phyloP scores from a whole-genome alignment of 352 stramenopile species.

The Phytophthora boehmeriae region DNA sequence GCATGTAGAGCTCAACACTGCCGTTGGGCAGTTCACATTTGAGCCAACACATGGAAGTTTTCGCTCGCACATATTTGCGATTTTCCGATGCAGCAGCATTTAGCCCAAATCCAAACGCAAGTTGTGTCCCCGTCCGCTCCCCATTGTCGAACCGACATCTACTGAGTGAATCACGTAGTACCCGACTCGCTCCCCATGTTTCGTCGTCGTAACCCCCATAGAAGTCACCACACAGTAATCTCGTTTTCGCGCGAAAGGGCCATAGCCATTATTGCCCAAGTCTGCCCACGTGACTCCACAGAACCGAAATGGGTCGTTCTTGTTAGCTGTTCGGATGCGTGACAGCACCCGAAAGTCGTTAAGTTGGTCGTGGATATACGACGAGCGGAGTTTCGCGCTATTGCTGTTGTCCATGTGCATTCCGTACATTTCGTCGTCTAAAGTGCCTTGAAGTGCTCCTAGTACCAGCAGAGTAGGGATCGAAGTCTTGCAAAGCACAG shows the following conservation, averaged over 20 bases:
- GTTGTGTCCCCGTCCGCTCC: slow-evolving; percentile 13
- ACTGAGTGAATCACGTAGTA: slow-evolving; percentile 52
- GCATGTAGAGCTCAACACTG: slow-evolving; percentile 44
- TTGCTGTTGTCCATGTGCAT: slow-evolving; percentile 39
- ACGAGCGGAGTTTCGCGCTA: slow-evolving; percentile 40
- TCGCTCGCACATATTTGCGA: slow-evolving; percentile 34
- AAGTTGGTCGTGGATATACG: slow-evolving; percentile 46
- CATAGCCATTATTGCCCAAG: slow-evolving; percentile 28
- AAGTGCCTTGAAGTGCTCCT: slow-evolving; percentile 50
- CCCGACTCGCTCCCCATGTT: slow-evolving; percentile 37
- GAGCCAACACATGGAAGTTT: slow-evolving; percentile 45
- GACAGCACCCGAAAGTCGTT: slow-evolving; percentile 45
- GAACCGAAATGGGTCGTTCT: slow-evolving; percentile 40
- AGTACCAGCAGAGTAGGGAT: slow-evolving; percentile 37
- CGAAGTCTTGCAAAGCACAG: slow-evolving; percentile 26
- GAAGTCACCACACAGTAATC: slow-evolving; percentile 42
- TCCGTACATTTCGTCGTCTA: slow-evolving; percentile 68
- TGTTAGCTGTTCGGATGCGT: slow-evolving; percentile 31
- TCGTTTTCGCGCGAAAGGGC: slow-evolving; percentile 31
- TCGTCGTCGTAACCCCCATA: slow-evolving; percentile 32
- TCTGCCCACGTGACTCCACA: slow-evolving; percentile 48
- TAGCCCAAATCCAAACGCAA: slow-evolving; percentile 6
- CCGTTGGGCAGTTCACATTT: slow-evolving; percentile 45
- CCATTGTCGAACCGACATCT: slow-evolving; percentile 31
- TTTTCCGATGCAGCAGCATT: not conserved